These are phyloP conservation scores for Grigorovia jiainica DNA, from an alignment of 805 yeast species.

Conservation along the genomic window DNA sequence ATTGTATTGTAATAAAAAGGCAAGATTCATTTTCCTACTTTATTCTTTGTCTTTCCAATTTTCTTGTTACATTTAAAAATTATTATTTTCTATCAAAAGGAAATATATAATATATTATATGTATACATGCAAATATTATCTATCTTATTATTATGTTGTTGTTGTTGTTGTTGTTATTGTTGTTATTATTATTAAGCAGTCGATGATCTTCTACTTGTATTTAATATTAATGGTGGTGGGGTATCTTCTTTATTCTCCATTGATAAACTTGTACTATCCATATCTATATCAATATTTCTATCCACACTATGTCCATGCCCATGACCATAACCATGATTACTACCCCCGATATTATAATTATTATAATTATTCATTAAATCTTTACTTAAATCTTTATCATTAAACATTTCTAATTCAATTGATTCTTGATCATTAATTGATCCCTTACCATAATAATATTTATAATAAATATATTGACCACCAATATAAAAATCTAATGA, in stretches of 20 bases:
- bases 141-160: background rate
- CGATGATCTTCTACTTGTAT: slow-evolving; percentile 1
- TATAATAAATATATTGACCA: slow-evolving; percentile 61
- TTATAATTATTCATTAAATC: too few species aligned
- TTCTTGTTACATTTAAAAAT: too few species aligned
- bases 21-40: background rate
- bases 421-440: slow-evolving; percentile 7
- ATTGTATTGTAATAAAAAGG: background rate
- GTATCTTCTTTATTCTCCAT: slow-evolving; percentile 6
- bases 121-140: background rate
- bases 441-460: slow-evolving; percentile 29
- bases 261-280: background rate
- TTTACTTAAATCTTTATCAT: background rate
- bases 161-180: background rate
- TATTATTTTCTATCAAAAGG: too few species aligned
- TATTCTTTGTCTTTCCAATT: too few species aligned
- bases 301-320: too few species aligned
- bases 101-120: background rate
- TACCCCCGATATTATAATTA: too few species aligned
- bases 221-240: slow-evolving; percentile 1
- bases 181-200: background rate
- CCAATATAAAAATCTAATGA: slow-evolving; percentile 62
- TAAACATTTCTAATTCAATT: slow-evolving; percentile 4
- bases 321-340: too few species aligned
- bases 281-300: background rate